Percentiles rank a stretch among this genome's conserved stretches.
These are phyloP conservation scores for Catharanthus roseus DNA, from an alignment of 257 asterid species.

Conservation along the genomic window DNA sequence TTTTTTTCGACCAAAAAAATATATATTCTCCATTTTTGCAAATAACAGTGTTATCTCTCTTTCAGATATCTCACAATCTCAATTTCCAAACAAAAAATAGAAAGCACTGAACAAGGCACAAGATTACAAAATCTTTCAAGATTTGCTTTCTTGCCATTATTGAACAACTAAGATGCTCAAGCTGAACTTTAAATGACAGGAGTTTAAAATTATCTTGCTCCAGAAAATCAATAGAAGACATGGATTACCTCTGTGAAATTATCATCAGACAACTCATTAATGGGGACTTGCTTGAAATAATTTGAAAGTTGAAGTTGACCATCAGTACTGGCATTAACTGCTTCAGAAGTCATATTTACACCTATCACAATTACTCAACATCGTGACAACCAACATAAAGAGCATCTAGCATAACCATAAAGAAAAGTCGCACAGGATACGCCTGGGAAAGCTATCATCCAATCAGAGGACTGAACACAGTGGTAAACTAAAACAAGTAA, in stretches of 20 bases:
- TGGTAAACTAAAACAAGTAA: neutral
- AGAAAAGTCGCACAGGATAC: neutral
- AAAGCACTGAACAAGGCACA: neutral
- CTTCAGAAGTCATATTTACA: conserved; percentile 40
- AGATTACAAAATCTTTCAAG: neutral
- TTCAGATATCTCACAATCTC: neutral
- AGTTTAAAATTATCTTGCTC: neutral
- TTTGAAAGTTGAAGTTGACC: conserved; percentile 55
- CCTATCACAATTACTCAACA: conserved; percentile 35
- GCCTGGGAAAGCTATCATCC: neutral
- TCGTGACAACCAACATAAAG: conserved; percentile 1
- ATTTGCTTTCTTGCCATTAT: neutral
- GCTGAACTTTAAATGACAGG: neutral
- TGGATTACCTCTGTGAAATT: conserved; percentile 63
- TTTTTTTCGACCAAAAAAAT: no score
- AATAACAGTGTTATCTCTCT: neutral
- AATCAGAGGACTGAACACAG: neutral
- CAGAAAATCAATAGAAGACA: neutral
- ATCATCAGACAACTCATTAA: conserved; percentile 63
- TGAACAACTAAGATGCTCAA: neutral
- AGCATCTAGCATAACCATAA: neutral
- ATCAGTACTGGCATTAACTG: conserved; percentile 39
- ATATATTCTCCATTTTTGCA: neutral
- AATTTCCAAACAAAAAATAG: neutral
- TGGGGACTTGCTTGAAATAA: conserved; percentile 39